A percentile compares a stretch with the other conserved stretches of the same genome.
These are phyloP conservation scores for Iris pallida DNA, from an alignment of 116 monocot genomes.

Conservation along the genomic window DNA sequence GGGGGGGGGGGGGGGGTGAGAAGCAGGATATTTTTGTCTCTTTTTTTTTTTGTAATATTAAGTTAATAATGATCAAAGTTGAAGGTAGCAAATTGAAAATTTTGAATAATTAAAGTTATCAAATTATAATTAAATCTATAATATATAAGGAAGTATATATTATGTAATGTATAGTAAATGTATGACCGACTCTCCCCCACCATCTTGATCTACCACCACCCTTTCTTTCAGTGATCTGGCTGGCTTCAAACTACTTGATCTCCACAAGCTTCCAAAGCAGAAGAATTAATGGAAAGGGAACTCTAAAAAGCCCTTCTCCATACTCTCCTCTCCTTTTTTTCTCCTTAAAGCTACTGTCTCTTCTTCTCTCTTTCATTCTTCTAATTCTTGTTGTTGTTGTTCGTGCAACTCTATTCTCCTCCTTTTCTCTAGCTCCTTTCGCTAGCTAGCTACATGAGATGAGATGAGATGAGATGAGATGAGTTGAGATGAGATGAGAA, in stretches of 20 bases:
- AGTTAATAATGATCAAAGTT: too few relatives aligned
- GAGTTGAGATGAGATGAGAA: neutral
- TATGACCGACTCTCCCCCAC: neutral
- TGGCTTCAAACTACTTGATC: neutral
- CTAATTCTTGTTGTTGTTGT: neutral
- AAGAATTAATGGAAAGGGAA: slow-evolving; percentile 5
- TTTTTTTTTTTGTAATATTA: too few relatives aligned
- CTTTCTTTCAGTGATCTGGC: neutral
- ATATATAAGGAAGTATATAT: slow-evolving; percentile 1
- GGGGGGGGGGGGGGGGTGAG: too few relatives aligned
- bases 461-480: neutral
- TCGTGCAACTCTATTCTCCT: neutral
- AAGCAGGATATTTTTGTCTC: too few relatives aligned
- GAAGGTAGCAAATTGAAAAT: too few relatives aligned
- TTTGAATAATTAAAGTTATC: too few relatives aligned
- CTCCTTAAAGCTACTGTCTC: neutral
- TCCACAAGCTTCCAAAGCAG: slow-evolving; percentile 4
- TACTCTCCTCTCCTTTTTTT: neutral
- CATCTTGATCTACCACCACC: neutral
- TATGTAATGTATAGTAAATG: neutral
- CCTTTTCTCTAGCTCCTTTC: neutral
- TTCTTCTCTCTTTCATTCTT: neutral
- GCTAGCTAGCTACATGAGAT: neutral
- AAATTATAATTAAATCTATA: neutral
- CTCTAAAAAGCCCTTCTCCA: neutral